Evolutionary conservation across 805 yeast genomes (phyloP).

Genomic region (Isabelozyma heimii): DNA sequence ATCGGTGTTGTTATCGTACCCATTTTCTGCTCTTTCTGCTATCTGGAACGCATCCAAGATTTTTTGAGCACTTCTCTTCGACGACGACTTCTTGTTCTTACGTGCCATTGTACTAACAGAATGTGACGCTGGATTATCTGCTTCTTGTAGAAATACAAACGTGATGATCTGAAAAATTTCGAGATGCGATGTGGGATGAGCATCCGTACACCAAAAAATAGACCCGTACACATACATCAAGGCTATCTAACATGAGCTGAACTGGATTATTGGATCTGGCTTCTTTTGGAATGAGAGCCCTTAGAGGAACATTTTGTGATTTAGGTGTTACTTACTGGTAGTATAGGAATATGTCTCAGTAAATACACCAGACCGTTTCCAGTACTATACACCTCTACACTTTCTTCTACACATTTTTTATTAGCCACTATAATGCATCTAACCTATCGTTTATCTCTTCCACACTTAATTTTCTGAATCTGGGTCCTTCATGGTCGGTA

Average conservation of each 20-base stretch:
- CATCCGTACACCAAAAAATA: not conserved
- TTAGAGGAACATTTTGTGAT: no score
- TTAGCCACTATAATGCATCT: constrained; percentile 64
- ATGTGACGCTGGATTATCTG: not conserved
- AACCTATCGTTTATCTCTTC: constrained; percentile 96
- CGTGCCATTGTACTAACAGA: constrained; percentile 13
- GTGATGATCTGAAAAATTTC: not conserved
- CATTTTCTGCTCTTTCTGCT: constrained; percentile 37
- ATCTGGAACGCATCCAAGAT: constrained; percentile 44
- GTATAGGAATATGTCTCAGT: no score
- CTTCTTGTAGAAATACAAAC: not conserved
- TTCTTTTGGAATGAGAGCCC: no score
- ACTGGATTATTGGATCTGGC: no score
- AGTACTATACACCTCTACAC: no score
- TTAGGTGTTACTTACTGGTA: no score
- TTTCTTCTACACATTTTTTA: no score
- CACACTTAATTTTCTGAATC: constrained; percentile 78
- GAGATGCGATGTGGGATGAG: not conserved
- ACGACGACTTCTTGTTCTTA: constrained; percentile 13
- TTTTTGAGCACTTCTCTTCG: constrained; percentile 34
- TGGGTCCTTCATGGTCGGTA: constrained; percentile 79
- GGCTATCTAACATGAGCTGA: no score
- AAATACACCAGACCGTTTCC: no score
- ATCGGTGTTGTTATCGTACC: constrained; percentile 13
- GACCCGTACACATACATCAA: not conserved